A percentile compares a stretch with the other conserved stretches of the same genome.
Evolutionary conservation across 495 filamentous ascomycete species (phyloP).

Genomic region (Hypoxylon trugodes): DNA sequence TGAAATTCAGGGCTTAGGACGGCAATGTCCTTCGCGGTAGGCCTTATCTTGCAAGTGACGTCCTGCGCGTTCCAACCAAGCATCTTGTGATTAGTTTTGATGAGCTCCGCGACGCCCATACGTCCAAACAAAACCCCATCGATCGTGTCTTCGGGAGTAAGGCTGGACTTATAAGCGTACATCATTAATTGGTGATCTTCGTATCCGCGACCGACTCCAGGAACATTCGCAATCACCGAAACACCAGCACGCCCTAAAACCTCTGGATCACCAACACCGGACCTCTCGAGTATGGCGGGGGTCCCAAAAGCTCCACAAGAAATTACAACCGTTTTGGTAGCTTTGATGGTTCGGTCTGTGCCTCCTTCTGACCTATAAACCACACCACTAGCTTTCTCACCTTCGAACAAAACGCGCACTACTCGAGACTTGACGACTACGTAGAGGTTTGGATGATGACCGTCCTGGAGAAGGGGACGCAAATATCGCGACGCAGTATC

Average conservation of each 20-base stretch:
- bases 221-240: conserved; percentile 33
- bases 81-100: conserved; percentile 32
- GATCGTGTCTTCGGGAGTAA: conserved; percentile 19
- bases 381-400: conserved; percentile 54
- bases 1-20: conserved; percentile 43
- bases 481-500: conserved; percentile 53
- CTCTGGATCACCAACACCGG: conserved; percentile 56
- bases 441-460: conserved; percentile 55
- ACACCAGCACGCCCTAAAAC: conserved; percentile 35
- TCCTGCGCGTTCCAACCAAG: conserved; percentile 51
- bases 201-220: conserved; percentile 52
- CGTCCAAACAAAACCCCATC: conserved; percentile 39
- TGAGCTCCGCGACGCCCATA: conserved; percentile 33
- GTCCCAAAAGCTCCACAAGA: conserved; percentile 58
- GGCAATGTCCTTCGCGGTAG: conserved; percentile 42
- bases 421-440: conserved; percentile 59
- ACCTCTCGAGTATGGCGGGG: conserved; percentile 62
- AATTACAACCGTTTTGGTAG: conserved; percentile 60
- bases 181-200: conserved; percentile 58
- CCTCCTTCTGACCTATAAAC: conserved; percentile 45
- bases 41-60: conserved; percentile 45
- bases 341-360: conserved; percentile 44
- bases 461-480: conserved; percentile 51
- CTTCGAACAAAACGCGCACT: conserved; percentile 57
- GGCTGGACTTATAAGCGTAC: conserved; percentile 32